These are phyloP conservation scores for Mycena citricolor DNA, from an alignment of 1,284 basidiomycete genomes.

Conservation along the genomic window DNA sequence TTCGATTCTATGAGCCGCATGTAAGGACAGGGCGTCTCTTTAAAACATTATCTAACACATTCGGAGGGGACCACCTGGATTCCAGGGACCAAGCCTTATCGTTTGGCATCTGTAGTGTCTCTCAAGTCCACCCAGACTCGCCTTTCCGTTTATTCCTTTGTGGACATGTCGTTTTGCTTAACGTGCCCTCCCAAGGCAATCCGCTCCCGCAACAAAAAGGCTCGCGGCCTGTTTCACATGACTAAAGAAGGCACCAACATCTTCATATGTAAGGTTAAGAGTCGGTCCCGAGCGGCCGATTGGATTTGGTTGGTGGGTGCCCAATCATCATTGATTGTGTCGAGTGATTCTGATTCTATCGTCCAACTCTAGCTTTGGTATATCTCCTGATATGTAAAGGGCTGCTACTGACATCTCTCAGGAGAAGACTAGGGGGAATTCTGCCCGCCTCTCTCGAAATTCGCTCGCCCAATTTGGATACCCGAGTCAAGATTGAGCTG, in stretches of 20 bases:
- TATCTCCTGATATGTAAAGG: no score
- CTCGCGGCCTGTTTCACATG: slow-evolving; percentile 46
- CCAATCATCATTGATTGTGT: slow-evolving; percentile 20
- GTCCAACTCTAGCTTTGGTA: slow-evolving; percentile 20
- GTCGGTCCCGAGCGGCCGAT: slow-evolving; percentile 69
- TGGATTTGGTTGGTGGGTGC: slow-evolving; percentile 85
- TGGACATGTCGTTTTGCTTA: slow-evolving; percentile 79
- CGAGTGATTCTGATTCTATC: not conserved
- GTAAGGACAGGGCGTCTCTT: slow-evolving; percentile 40
- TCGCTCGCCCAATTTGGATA: slow-evolving; percentile 49
- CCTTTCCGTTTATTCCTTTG: slow-evolving; percentile 78
- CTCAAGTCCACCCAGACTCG: slow-evolving; percentile 57
- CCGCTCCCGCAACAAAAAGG: slow-evolving; percentile 34
- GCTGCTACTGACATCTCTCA: slow-evolving; percentile 30
- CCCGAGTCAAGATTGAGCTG: slow-evolving; percentile 59
- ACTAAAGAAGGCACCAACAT: slow-evolving; percentile 69
- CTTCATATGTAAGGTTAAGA: slow-evolving; percentile 76
- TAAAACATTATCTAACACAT: slow-evolving; percentile 18
- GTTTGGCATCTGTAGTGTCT: slow-evolving; percentile 67
- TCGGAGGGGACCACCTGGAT: slow-evolving; percentile 66
- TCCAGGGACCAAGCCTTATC: slow-evolving; percentile 60
- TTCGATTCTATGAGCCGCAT: slow-evolving; percentile 82
- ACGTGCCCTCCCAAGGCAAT: slow-evolving; percentile 58
- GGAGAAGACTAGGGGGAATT: slow-evolving; percentile 59
- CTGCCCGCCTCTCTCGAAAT: slow-evolving; percentile 48